These are phyloP conservation scores for Coniochaeta sp. DNA, from an alignment of 2,329 filamentous ascomycete species.

Conservation along the genomic window DNA sequence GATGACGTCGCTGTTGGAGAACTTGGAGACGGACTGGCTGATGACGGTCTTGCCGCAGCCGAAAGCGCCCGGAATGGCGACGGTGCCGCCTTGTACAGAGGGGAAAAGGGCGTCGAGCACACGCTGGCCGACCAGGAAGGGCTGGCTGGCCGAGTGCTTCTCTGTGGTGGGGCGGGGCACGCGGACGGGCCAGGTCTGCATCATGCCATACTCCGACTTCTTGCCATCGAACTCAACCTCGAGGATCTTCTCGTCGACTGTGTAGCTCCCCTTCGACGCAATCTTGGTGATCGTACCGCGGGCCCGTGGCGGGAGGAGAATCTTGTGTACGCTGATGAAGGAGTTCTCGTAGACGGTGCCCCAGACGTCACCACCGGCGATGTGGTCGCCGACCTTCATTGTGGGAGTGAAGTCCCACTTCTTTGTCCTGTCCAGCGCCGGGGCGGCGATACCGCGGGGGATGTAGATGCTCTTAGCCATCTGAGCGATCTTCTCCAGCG, in stretches of 20 bases:
- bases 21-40: conserved; percentile 96
- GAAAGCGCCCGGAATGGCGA: conserved; percentile 96
- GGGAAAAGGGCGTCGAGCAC: conserved; percentile 96
- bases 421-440: conserved; percentile 81
- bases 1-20: conserved; percentile 98
- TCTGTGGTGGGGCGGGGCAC: conserved; percentile 88
- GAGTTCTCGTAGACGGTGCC: conserved; percentile 95
- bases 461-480: conserved; percentile 90
- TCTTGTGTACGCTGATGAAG: conserved; percentile 86
- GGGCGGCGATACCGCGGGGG: conserved; percentile 82
- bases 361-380: conserved; percentile 94
- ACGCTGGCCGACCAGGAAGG: conserved; percentile 93
- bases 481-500: conserved; percentile 75
- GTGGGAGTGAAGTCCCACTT: conserved; percentile 94
- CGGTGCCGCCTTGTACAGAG: conserved; percentile 91
- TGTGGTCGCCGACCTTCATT: conserved; percentile 93
- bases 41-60: conserved; percentile 99
- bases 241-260: conserved; percentile 86
- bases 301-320: conserved; percentile 82
- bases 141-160: conserved; percentile 80
- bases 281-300: conserved; percentile 90
- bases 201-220: conserved; percentile 92
- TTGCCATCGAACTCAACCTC: conserved; percentile 96
- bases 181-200: conserved; percentile 98
- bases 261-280: conserved; percentile 83